Evolutionary conservation across 148 eudicot species (phyloP), one percentile per base, ranked within the genome.

Genomic region (Euryodendron excelsum): DNA sequence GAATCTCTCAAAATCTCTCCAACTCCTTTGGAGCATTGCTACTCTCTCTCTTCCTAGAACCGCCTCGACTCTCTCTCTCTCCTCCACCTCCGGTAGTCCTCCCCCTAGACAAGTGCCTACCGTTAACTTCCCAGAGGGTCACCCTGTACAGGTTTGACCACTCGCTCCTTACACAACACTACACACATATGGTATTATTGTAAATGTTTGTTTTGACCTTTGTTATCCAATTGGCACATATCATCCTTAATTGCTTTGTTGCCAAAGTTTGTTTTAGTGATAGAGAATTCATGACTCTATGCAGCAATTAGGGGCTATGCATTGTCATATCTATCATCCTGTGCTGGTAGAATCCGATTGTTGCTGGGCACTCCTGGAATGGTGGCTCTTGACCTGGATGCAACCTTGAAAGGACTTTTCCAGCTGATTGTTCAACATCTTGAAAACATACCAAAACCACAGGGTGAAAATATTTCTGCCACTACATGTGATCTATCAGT

Each of bases 301-400:
- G 89, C 95, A 96, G 99, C 99, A 28, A 89, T 96, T 87, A 91
- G 97, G 88, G 96, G 99, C 77, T 96, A 96, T 82, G 94, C 99
- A 30, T 85, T 93, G 72, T 96, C 99, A 25, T 96, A 96, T 82
- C 87, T 96, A 37, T 96, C 99, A 77, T 96, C 99, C 39, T 96
- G 95, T 84, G 98, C 99, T 53, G 95, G 98, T 82, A 87, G 99
- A 88, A 90, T 96, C 78, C 89, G 92, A 27, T 96, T 92, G 86
- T 81, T 96, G 89, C 90, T 96, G 79, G 91, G 90, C 60, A 90
- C 97, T 69, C 98, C 99, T 20, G 99, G 99, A 78, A 93, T 96
- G 98, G 99, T 96, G 83, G 99, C 99, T 65, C 97, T 96, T 75
- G 99, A 93, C 80, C 78, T 96, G 28, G 99, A 96, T 88, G 66